phyloP scores from a whole-genome alignment of 331 rosid species.

The Telfairia occidentalis region DNA sequence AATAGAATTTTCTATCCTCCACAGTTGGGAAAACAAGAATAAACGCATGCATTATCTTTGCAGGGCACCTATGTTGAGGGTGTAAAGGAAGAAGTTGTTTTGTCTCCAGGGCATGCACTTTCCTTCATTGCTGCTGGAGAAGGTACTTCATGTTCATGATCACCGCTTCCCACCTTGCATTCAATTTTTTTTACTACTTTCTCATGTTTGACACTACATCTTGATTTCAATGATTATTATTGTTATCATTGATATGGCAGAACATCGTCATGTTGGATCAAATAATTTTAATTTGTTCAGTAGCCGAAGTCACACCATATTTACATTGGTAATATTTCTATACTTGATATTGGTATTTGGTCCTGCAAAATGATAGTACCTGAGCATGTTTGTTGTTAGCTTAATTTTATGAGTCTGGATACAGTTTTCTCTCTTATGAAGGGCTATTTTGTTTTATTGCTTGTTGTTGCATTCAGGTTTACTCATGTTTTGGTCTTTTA shows the following conservation, averaged over 20 bases:
- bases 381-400: background rate
- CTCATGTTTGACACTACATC: background rate
- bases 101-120: constrained; percentile 98
- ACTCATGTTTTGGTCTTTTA: background rate
- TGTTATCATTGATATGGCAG: constrained; percentile 33
- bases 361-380: background rate
- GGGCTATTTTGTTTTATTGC: background rate
- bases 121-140: constrained; percentile 99
- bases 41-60: background rate
- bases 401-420: background rate
- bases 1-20: background rate
- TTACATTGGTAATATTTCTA: constrained; percentile 66
- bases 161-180: background rate
- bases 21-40: background rate
- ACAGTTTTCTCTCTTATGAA: background rate
- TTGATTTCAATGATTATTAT: background rate
- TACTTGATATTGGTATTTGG: background rate
- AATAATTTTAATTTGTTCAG: constrained; percentile 96
- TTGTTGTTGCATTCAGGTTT: background rate
- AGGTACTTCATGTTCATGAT: constrained; percentile 35
- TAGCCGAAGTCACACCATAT: constrained; percentile 98
- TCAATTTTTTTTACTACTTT: background rate
- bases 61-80: constrained; percentile 99
- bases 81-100: constrained; percentile 93
- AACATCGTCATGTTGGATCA: constrained; percentile 99